A percentile compares a stretch with the other conserved stretches of the same genome.
Evolutionary conservation across 495 filamentous ascomycete species (phyloP).

Genomic region (Talaromyces ruber): DNA sequence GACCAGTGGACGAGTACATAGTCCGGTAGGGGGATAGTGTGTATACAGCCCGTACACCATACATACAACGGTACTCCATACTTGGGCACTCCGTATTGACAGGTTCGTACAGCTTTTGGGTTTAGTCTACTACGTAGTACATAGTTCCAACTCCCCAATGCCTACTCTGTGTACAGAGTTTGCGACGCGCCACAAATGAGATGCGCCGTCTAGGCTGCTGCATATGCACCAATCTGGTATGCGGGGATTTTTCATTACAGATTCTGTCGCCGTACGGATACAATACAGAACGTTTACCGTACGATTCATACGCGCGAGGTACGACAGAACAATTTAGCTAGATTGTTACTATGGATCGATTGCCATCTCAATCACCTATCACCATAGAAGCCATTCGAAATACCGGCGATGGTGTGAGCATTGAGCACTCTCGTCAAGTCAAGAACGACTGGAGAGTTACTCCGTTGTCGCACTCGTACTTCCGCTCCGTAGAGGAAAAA

Average conservation of each 20-base stretch:
- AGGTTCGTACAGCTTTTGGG: not conserved
- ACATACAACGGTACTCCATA: not conserved
- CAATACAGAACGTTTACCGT: not conserved
- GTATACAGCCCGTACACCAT: not conserved
- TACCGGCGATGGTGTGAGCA: not conserved
- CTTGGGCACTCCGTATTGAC: not conserved
- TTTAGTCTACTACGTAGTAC: no score
- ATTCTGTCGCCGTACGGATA: not conserved
- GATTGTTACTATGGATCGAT: not conserved
- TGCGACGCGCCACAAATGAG: not conserved
- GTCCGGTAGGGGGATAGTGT: not conserved
- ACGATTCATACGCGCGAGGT: no score
- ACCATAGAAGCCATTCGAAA: not conserved
- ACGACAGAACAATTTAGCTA: not conserved
- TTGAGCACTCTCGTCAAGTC: not conserved
- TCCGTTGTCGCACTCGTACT: not conserved
- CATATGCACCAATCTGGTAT: constrained; percentile 1
- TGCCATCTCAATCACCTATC: not conserved
- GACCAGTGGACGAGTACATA: not conserved
- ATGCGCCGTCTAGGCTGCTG: not conserved
- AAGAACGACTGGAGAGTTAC: not conserved
- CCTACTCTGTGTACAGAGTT: not conserved
- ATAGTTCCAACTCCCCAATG: no score
- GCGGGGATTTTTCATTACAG: not conserved
- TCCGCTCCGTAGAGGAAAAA: not conserved